Evolutionary conservation across 371 early-diverging fungal species (phyloP), one percentile per base, ranked within the genome.

Genomic region (Nematocida ausubeli): DNA sequence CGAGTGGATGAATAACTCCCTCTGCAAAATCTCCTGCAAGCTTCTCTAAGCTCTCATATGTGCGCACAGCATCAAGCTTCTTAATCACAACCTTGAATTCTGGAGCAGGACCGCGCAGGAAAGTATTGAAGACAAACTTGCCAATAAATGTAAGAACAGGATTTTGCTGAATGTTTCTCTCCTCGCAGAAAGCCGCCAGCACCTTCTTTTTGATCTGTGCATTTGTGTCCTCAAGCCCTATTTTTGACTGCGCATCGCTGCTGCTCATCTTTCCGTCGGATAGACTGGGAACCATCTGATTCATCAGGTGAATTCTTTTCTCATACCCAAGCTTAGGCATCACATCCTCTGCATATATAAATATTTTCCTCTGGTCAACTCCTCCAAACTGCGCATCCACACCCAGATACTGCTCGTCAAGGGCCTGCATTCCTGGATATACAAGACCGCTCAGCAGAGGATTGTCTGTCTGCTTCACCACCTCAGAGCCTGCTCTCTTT

Each of bases 321-420:
- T 91, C 90, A 89, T 95, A 99, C 49, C 96, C 97, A 37, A 99
- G 87, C 49, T 87, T 87, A 32, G 97, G 97, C 82, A 99, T 83
- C 88, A 92, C 93, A 86, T 95, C 94, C 85, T 92, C 94, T 47
- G 99, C 96, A 87, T 93, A 90, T 2, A 91, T 91, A 84, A 99
- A 99, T 83, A 99, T 99, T 90, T 99, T 99, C 85, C 99, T 91
- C 88, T 99, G 99, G 86, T 99, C 99, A 12, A 94, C 92, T 79
- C 99, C 99, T 60, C 99, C 99, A 87, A 99, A 97, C 87, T 99
- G 98, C 28, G 92, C 93, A 87, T 99, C 99, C 37, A 94, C 94
- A 35, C 89, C 88, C 47, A 99, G 88, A 88, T 95, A 93, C 87
- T 97, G 93, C 88, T 99, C 99, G 85, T 99, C 99, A 80, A 99